A percentile compares a stretch with the other conserved stretches of the same genome.
Evolutionary conservation across 2,329 filamentous ascomycete genomes (phyloP).

Genomic region (Paracorniculantispora psalliotae): DNA sequence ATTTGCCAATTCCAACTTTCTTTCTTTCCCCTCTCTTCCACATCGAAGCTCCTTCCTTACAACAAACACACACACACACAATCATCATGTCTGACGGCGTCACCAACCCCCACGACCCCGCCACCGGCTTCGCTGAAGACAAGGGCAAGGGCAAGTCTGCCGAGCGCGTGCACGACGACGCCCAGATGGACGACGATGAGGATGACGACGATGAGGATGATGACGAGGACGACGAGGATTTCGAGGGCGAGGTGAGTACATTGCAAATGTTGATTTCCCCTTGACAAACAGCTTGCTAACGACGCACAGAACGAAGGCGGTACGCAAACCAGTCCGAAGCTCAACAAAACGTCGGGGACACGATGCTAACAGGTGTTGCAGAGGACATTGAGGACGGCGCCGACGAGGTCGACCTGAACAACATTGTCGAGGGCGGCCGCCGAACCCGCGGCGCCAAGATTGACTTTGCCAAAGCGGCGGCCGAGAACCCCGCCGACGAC

Average conservation of each 20-base stretch:
- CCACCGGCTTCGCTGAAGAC: conserved; percentile 43
- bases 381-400: conserved; percentile 72
- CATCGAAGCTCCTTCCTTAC: background rate
- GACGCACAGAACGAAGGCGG: conserved; percentile 19
- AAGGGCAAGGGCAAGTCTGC: conserved; percentile 88
- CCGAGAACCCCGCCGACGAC: conserved; percentile 68
- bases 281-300: conserved; percentile 20
- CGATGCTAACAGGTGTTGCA: conserved; percentile 12
- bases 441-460: conserved; percentile 91
- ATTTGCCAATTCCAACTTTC: no score
- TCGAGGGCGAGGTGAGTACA: conserved; percentile 23
- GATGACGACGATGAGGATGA: conserved; percentile 69
- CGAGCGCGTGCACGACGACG: conserved; percentile 48
- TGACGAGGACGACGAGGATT: conserved; percentile 36
- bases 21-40: no score
- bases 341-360: no score
- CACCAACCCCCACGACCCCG: conserved; percentile 42
- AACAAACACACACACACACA: background rate
- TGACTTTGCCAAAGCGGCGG: conserved; percentile 86
- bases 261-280: no score
- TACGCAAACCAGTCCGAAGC: no score
- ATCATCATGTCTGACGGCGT: conserved; percentile 46
- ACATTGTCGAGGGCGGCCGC: conserved; percentile 73
- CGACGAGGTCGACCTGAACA: conserved; percentile 84
- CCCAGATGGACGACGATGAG: conserved; percentile 70